Percentiles rank a stretch among this genome's conserved stretches.
Evolutionary conservation across 495 filamentous ascomycete species (phyloP).

Genomic region (Aspergillus ellipticus): DNA sequence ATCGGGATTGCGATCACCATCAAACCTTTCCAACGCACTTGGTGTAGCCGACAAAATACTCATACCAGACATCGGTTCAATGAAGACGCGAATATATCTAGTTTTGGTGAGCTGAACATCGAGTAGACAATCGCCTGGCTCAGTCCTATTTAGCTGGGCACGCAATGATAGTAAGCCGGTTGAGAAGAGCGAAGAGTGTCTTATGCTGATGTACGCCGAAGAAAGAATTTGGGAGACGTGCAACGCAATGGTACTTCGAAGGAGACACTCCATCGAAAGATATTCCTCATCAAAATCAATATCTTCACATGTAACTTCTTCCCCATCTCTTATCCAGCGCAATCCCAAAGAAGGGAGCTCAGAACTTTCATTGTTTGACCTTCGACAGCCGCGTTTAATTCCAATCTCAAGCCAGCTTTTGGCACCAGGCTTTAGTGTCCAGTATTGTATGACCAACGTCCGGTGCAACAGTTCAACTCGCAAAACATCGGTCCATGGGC

Average conservation of each 20-base stretch:
- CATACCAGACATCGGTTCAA: conserved; percentile 61
- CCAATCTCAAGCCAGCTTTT: conserved; percentile 94
- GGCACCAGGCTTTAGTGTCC: conserved; percentile 60
- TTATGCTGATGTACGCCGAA: conserved; percentile 55
- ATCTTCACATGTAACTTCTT: conserved; percentile 61
- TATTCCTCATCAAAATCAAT: conserved; percentile 61
- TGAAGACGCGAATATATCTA: conserved; percentile 53
- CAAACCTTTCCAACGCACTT: conserved; percentile 43
- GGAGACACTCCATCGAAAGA: conserved; percentile 67
- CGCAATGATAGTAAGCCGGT: conserved; percentile 50
- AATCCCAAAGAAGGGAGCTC: conserved; percentile 54
- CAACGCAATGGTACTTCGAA: conserved; percentile 69
- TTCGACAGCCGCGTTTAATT: conserved; percentile 58
- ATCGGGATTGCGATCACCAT: conserved; percentile 31
- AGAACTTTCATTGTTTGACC: conserved; percentile 14
- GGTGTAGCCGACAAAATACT: conserved; percentile 36
- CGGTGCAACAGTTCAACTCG: conserved; percentile 72
- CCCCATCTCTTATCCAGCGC: conserved; percentile 81
- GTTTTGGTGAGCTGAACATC: conserved; percentile 62
- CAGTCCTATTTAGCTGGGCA: conserved; percentile 50
- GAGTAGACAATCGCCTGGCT: conserved; percentile 63
- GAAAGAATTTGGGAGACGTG: conserved; percentile 67
- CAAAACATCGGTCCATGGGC: conserved; percentile 72
- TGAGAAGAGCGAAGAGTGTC: conserved; percentile 53
- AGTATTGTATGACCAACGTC: conserved; percentile 84